Conservation (phyloP, 1,284 basidiomycete species). For the Pseudozyma thailandica region DNA sequence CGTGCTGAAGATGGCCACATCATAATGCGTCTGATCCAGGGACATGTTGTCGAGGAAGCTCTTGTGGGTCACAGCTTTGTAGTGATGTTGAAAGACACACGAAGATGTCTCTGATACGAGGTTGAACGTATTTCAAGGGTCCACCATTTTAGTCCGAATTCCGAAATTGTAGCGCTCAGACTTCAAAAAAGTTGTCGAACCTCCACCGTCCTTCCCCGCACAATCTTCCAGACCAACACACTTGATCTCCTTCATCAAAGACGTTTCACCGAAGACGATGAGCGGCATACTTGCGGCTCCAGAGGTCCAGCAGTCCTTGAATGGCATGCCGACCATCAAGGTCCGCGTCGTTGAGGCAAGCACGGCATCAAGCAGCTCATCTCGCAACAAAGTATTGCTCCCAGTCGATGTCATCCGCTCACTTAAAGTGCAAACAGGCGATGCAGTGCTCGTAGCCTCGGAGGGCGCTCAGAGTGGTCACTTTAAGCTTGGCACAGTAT, state of each 20-base stretch:
- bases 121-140: slow-evolving; percentile 1
- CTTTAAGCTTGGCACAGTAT: slow-evolving; percentile 29
- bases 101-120: not conserved
- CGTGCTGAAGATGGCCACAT: slow-evolving; percentile 85
- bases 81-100: not conserved
- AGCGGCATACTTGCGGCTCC: slow-evolving; percentile 3
- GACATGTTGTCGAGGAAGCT: slow-evolving; percentile 29
- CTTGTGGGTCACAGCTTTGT: not conserved
- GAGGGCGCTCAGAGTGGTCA: not conserved
- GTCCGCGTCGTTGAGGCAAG: slow-evolving; percentile 23
- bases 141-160: slow-evolving; percentile 6
- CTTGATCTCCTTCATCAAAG: not conserved
- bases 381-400: slow-evolving; percentile 31
- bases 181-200: slow-evolving; percentile 1
- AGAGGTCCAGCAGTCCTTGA: not conserved
- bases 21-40: slow-evolving; percentile 72
- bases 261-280: slow-evolving; percentile 1
- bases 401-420: slow-evolving; percentile 36
- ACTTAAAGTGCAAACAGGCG: slow-evolving; percentile 40
- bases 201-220: slow-evolving; percentile 4
- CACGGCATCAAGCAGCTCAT: slow-evolving; percentile 30
- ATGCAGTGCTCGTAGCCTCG: slow-evolving; percentile 19
- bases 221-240: not conserved
- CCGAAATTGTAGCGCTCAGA: slow-evolving; percentile 2
- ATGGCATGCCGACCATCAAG: not conserved